Conservation (phyloP, 345 rosid species). For the Abelmoschus esculentus region DNA sequence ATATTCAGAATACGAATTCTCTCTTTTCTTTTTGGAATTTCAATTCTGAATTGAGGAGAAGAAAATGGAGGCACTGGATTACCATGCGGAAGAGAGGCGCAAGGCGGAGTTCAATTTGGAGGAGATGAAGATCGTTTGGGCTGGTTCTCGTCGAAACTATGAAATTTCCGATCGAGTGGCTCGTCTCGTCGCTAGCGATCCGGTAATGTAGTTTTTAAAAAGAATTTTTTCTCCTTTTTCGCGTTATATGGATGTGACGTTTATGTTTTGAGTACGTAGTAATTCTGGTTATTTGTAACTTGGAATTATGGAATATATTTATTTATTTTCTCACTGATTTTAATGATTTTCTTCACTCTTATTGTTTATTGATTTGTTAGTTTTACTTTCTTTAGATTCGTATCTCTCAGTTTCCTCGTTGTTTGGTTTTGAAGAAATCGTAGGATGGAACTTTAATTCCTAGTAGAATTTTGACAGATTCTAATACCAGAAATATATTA, state of each 20-base stretch:
- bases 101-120: constrained; percentile 78
- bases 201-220: constrained; percentile 31
- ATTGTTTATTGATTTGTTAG: neutral
- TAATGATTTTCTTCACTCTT: neutral
- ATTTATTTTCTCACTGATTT: neutral
- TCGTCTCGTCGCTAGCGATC: constrained; percentile 90
- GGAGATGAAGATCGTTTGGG: constrained; percentile 94
- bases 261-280: neutral
- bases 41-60: neutral
- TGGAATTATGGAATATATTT: neutral
- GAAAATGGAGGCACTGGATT: constrained; percentile 52
- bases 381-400: neutral
- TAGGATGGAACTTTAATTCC: neutral
- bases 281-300: neutral
- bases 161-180: constrained; percentile 80
- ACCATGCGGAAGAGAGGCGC: constrained; percentile 64
- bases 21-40: neutral
- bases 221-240: neutral
- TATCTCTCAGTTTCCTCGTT: neutral
- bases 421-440: neutral
- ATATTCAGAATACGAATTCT: neutral
- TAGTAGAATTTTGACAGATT: neutral
- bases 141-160: constrained; percentile 72
- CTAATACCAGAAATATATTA: no score
- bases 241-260: neutral